A percentile compares a stretch with the other conserved stretches of the same genome.
phyloP scores from a whole-genome alignment of 1,139 yeast genomes.

The Diutina neorugosa region DNA sequence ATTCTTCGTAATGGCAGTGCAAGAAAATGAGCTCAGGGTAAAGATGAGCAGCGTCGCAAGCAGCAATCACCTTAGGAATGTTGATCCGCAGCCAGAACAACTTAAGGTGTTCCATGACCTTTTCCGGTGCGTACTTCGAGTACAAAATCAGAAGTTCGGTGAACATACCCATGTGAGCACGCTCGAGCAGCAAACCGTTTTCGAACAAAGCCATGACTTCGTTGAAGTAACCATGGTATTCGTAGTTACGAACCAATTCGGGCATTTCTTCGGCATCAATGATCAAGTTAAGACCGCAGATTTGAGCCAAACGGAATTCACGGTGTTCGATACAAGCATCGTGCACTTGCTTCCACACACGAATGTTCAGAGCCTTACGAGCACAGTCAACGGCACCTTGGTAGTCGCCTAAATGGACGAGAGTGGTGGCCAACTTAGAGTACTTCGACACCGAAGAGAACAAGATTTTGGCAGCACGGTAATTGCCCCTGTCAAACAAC shows the following conservation, averaged over 20 bases:
- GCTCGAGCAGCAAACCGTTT: slow-evolving; percentile 90
- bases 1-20: slow-evolving; percentile 96
- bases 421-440: slow-evolving; percentile 89
- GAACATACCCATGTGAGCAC: slow-evolving; percentile 99
- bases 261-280: slow-evolving; percentile 96
- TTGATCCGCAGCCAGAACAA: slow-evolving; percentile 97
- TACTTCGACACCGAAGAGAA: slow-evolving; percentile 83
- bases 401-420: slow-evolving; percentile 83
- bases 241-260: slow-evolving; percentile 79
- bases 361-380: slow-evolving; percentile 88
- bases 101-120: slow-evolving; percentile 93
- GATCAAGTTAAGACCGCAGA: slow-evolving; percentile 94
- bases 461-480: slow-evolving; percentile 85
- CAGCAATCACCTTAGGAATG: slow-evolving; percentile 92
- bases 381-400: slow-evolving; percentile 98
- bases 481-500: slow-evolving; percentile 69
- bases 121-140: slow-evolving; percentile 81
- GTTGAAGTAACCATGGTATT: slow-evolving; percentile 80
- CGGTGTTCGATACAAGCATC: slow-evolving; percentile 92
- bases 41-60: slow-evolving; percentile 86
- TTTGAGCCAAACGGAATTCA: slow-evolving; percentile 95
- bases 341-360: slow-evolving; percentile 96
- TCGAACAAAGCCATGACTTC: slow-evolving; percentile 88
- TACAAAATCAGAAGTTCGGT: slow-evolving; percentile 89
- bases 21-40: slow-evolving; percentile 95